phyloP scores from a whole-genome alignment of 345 rosid genomes.

The Cochlearia excelsa region DNA sequence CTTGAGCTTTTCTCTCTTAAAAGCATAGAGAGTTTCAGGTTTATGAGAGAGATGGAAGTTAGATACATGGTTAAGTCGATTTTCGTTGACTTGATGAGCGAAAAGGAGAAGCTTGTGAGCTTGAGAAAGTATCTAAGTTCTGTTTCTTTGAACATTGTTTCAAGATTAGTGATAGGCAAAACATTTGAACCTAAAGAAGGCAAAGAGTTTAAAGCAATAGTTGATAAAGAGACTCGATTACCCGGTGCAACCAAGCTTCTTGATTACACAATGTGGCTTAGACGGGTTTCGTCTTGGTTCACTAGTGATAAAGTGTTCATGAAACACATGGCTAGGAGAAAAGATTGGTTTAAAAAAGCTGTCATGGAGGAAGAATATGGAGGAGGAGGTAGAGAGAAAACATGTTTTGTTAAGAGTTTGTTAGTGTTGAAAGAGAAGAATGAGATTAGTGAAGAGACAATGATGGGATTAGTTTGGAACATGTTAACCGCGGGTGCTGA shows the following conservation, averaged over 20 bases:
- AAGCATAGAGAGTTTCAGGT: neutral
- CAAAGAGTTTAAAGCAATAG: conserved; percentile 16
- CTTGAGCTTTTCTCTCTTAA: no score
- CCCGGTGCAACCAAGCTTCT: no score
- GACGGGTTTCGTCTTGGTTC: conserved; percentile 16
- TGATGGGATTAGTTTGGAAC: no score
- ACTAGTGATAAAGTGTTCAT: conserved; percentile 9
- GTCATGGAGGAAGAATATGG: conserved; percentile 10
- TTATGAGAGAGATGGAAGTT: neutral
- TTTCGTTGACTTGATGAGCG: neutral
- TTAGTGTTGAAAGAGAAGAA: no score
- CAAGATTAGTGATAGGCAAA: conserved; percentile 31
- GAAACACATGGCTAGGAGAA: conserved; percentile 22
- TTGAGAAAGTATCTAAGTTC: neutral
- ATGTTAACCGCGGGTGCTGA: no score
- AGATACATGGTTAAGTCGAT: neutral
- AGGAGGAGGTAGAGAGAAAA: no score
- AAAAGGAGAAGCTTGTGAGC: neutral
- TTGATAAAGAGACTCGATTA: no score
- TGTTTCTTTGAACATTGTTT: conserved; percentile 32
- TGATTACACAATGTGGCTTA: conserved; percentile 21
- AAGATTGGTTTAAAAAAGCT: conserved; percentile 15
- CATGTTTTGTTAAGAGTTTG: no score
- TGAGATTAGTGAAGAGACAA: no score
- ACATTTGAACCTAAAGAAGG: conserved; percentile 30